Conservation (phyloP, 352 stramenopile species). For the Pythium phragmiticola region DNA sequence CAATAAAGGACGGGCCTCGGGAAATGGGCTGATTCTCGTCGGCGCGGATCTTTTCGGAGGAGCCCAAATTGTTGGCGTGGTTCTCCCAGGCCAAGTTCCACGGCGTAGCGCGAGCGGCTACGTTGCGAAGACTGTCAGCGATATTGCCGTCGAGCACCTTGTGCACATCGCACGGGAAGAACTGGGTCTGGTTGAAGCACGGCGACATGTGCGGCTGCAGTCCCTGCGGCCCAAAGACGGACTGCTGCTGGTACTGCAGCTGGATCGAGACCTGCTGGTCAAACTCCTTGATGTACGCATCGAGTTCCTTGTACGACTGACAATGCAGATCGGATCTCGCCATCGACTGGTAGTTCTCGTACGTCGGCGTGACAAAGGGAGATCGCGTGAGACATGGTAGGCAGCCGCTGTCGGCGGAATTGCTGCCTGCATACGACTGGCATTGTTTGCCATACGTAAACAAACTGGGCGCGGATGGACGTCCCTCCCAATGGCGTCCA, state of each 20-base stretch:
- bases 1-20: slow-evolving; percentile 53
- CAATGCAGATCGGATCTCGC: slow-evolving; percentile 39
- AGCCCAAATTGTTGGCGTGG: slow-evolving; percentile 53
- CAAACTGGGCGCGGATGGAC: slow-evolving; percentile 50
- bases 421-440: slow-evolving; percentile 42
- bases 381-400: slow-evolving; percentile 61
- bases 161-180: slow-evolving; percentile 77
- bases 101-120: slow-evolving; percentile 30
- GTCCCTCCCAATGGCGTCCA: slow-evolving; percentile 72
- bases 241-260: slow-evolving; percentile 74
- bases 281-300: slow-evolving; percentile 81
- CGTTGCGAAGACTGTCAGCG: slow-evolving; percentile 43
- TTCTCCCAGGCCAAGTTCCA: slow-evolving; percentile 66
- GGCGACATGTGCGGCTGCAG: slow-evolving; percentile 76
- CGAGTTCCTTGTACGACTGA: slow-evolving; percentile 60
- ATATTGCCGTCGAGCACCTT: slow-evolving; percentile 68
- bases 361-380: slow-evolving; percentile 43
- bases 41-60: slow-evolving; percentile 66
- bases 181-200: slow-evolving; percentile 82
- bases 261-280: slow-evolving; percentile 80
- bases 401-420: slow-evolving; percentile 40
- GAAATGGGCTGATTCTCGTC: slow-evolving; percentile 43
- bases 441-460: slow-evolving; percentile 79
- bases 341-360: slow-evolving; percentile 46
- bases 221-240: slow-evolving; percentile 50